A percentile compares a stretch with the other conserved stretches of the same genome.
These are phyloP conservation scores for Arthroderma sp. DNA, from an alignment of 2,329 filamentous ascomycete genomes.

Conservation along the genomic window DNA sequence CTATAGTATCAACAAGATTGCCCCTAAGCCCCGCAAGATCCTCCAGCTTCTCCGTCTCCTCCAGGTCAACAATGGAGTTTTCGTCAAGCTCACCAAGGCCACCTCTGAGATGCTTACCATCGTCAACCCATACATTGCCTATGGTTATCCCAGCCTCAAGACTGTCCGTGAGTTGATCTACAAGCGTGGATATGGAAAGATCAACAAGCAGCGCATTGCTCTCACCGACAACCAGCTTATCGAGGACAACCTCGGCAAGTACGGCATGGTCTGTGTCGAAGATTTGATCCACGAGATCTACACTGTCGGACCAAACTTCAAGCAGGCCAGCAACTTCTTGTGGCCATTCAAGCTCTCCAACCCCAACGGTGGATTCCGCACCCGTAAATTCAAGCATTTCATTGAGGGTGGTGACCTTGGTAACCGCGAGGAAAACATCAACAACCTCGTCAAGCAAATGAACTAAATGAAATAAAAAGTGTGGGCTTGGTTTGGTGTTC, in stretches of 20 bases:
- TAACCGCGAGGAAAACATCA: constrained; percentile 98
- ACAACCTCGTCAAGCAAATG: constrained; percentile 92
- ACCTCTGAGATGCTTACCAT: constrained; percentile 95
- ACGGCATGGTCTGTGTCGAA: constrained; percentile 98
- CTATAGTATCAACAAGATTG: constrained; percentile 99
- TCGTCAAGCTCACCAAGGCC: constrained; percentile 94
- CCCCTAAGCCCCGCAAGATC: constrained; percentile 99
- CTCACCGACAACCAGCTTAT: constrained; percentile 97
- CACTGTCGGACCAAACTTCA: constrained; percentile 98
- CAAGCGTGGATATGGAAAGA: constrained; percentile 99
- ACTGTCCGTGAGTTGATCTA: constrained; percentile 97
- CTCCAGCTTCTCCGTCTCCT: constrained; percentile 97
- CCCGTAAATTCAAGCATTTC: constrained; percentile 98
- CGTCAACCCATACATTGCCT: constrained; percentile 97
- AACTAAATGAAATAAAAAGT: constrained; percentile 49
- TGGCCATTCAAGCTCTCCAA: constrained; percentile 99
- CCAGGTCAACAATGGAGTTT: constrained; percentile 99
- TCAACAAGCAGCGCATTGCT: constrained; percentile 93
- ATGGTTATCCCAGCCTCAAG: constrained; percentile 99
- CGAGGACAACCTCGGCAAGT: constrained; percentile 92
- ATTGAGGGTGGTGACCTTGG: constrained; percentile 97
- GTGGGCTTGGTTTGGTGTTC: no score
- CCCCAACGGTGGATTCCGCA: constrained; percentile 90
- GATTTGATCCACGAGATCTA: constrained; percentile 99
- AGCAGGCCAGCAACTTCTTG: constrained; percentile 97